Evolutionary conservation across 805 yeast genomes (phyloP).

Genomic region (Wickerhamiella spandovensis): DNA sequence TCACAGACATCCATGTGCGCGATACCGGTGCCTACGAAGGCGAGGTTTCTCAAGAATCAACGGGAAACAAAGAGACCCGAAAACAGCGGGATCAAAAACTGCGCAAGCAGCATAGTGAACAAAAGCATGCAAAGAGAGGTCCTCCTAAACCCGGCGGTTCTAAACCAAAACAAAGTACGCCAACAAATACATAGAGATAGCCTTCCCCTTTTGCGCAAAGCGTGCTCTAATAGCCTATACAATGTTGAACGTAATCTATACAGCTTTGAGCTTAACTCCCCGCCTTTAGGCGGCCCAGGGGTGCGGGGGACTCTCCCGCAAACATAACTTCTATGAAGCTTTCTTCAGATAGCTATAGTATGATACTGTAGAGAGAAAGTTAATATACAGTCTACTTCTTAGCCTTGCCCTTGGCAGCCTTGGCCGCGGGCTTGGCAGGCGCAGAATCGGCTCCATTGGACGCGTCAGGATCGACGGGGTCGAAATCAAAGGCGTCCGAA

Average conservation of each 20-base stretch:
- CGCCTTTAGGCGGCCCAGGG: too few species aligned
- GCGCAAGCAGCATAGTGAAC: conserved; percentile 33
- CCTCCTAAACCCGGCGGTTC: not conserved
- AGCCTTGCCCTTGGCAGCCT: not conserved
- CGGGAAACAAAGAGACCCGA: conserved; percentile 12
- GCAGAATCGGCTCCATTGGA: not conserved
- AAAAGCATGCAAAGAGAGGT: not conserved
- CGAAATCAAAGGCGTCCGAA: not conserved
- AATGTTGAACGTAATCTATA: too few species aligned
- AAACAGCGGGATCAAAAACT: conserved; percentile 19
- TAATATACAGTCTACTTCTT: not conserved
- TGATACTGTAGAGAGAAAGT: not conserved
- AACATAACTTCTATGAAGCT: too few species aligned
- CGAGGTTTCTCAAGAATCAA: not conserved
- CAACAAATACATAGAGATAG: too few species aligned
- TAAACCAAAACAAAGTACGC: not conserved
- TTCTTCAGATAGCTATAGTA: too few species aligned
- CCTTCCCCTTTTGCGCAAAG: too few species aligned
- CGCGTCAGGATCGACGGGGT: not conserved
- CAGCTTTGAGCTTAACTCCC: too few species aligned
- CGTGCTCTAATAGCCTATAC: too few species aligned
- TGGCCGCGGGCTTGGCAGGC: not conserved
- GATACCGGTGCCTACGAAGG: not conserved
- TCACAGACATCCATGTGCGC: not conserved
- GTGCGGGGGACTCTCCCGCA: too few species aligned